phyloP scores from a whole-genome alignment of 148 eudicot species.

The Heliamphora exappendiculata region DNA sequence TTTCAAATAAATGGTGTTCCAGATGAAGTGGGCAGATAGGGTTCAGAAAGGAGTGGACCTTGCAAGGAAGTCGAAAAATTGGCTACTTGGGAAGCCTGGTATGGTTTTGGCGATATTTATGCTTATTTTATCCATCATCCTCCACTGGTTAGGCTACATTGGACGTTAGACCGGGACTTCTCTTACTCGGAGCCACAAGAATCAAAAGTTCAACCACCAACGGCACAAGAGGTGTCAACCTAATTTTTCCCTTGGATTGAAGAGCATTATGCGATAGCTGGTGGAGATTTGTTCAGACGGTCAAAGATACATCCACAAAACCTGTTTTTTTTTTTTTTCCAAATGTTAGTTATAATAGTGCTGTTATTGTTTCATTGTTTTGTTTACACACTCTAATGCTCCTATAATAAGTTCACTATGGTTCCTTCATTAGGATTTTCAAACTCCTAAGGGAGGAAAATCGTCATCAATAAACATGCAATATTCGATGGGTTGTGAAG shows the following conservation, averaged over 20 bases:
- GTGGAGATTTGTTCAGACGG: background rate
- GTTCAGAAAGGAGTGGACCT: constrained; percentile 77
- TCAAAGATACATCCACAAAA: background rate
- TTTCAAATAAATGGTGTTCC: constrained; percentile 15
- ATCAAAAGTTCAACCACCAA: background rate
- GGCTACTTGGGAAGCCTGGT: constrained; percentile 81
- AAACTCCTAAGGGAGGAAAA: too few relatives aligned
- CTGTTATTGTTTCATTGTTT: background rate
- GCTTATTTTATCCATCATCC: constrained; percentile 71
- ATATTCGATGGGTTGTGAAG: too few relatives aligned
- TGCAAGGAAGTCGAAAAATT: constrained; percentile 80
- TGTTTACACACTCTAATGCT: constrained; percentile 2
- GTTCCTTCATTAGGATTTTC: too few relatives aligned
- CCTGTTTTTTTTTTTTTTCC: background rate
- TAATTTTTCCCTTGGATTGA: background rate
- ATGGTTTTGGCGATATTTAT: constrained; percentile 73
- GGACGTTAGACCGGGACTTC: constrained; percentile 35
- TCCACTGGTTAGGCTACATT: constrained; percentile 77
- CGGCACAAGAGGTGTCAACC: background rate
- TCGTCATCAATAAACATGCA: too few relatives aligned
- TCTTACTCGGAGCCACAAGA: background rate
- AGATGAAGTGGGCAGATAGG: constrained; percentile 96
- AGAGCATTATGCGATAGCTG: background rate
- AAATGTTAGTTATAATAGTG: background rate
- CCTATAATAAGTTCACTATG: background rate